Evolutionary conservation across 306 rosid species (phyloP).

Genomic region (Lathyrus aphaca): DNA sequence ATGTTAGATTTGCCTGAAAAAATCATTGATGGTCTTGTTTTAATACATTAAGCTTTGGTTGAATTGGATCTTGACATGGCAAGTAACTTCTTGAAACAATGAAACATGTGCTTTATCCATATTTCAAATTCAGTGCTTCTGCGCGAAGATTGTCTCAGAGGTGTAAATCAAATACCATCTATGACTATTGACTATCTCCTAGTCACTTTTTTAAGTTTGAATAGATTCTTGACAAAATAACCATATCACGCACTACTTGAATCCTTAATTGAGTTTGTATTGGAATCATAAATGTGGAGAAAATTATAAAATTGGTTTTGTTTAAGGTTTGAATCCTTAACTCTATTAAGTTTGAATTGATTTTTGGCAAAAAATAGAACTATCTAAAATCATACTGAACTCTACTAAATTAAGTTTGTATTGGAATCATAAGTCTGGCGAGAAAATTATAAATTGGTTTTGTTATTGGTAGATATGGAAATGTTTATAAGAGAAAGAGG

Average conservation of each 20-base stretch:
- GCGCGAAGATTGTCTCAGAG: constrained; percentile 19
- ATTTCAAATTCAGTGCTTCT: no score
- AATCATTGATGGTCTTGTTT: constrained; percentile 8
- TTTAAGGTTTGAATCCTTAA: constrained; percentile 1
- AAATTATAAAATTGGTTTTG: constrained; percentile 27
- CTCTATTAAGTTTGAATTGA: constrained; percentile 7
- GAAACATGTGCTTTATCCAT: constrained; percentile 27
- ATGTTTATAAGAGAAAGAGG: no score
- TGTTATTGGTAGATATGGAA: not conserved
- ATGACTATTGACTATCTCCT: not conserved
- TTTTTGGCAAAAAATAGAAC: not conserved
- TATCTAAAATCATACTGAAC: constrained; percentile 1
- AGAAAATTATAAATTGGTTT: constrained; percentile 20
- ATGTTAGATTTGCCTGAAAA: constrained; percentile 7
- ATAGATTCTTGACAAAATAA: constrained; percentile 8
- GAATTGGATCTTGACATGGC: constrained; percentile 23
- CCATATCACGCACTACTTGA: constrained; percentile 22
- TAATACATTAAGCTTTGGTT: constrained; percentile 18
- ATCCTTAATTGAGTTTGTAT: constrained; percentile 19
- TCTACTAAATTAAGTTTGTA: constrained; percentile 25
- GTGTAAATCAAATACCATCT: constrained; percentile 14
- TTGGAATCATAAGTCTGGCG: constrained; percentile 15
- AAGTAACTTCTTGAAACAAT: no score
- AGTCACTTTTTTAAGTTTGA: constrained; percentile 23
- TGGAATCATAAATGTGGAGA: constrained; percentile 8